phyloP scores from a whole-genome alignment of 805 yeast species.

The Wickerhamomyces silvicola region DNA sequence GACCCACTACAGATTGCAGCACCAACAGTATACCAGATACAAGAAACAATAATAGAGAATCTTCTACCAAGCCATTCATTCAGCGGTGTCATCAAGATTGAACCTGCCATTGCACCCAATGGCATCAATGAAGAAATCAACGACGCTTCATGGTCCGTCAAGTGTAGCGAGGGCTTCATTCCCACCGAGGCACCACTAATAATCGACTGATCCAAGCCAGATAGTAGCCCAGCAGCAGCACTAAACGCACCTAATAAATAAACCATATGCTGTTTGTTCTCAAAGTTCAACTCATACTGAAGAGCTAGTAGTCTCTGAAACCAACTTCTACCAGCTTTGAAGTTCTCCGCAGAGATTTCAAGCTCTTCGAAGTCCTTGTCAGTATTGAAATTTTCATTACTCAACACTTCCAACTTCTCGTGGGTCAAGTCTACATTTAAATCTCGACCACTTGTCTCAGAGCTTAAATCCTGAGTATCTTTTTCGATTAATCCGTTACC shows the following conservation, averaged over 20 bases:
- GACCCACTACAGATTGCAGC: conserved; percentile 54
- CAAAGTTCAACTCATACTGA: conserved; percentile 35
- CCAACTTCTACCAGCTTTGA: conserved; percentile 26
- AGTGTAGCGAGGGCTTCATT: conserved; percentile 35
- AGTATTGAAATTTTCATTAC: conserved; percentile 26
- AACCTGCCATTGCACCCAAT: conserved; percentile 62
- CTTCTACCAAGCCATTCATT: conserved; percentile 52
- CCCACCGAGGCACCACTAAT: conserved; percentile 58
- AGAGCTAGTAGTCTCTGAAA: conserved; percentile 31
- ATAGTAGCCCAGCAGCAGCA: conserved; percentile 56
- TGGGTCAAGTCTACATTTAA: conserved; percentile 7
- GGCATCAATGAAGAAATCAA: conserved; percentile 58
- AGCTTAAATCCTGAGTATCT: too few relatives aligned
- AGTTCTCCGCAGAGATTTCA: conserved; percentile 22
- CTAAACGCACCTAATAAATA: conserved; percentile 49
- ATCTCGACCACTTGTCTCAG: conserved; percentile 1
- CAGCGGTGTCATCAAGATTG: conserved; percentile 52
- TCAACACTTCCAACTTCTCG: conserved; percentile 10
- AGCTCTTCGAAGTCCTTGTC: conserved; percentile 32
- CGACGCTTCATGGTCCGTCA: conserved; percentile 40
- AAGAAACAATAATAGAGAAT: conserved; percentile 46
- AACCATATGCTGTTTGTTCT: conserved; percentile 40
- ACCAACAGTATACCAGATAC: conserved; percentile 56
- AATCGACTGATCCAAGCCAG: conserved; percentile 63
- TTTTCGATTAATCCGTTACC: too few relatives aligned